Percentiles rank a stretch among this genome's conserved stretches.
These are phyloP conservation scores for Penicillium silybi DNA, from an alignment of 495 filamentous ascomycete genomes.

Conservation along the genomic window DNA sequence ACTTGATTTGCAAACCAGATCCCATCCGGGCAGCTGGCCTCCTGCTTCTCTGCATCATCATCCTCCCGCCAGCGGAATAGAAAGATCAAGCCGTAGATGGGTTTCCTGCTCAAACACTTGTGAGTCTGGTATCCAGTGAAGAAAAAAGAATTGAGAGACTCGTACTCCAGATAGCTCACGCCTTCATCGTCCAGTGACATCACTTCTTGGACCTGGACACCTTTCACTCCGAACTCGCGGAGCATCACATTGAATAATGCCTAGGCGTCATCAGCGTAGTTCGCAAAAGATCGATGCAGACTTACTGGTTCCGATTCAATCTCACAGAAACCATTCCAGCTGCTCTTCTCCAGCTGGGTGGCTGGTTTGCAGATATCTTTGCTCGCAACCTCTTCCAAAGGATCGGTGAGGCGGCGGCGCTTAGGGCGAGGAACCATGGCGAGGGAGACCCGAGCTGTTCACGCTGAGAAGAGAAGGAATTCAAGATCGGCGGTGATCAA, in stretches of 20 bases:
- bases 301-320: constrained; percentile 87
- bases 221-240: constrained; percentile 66
- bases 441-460: not conserved
- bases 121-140: not conserved
- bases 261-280: constrained; percentile 33
- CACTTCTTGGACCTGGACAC: constrained; percentile 76
- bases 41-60: constrained; percentile 53
- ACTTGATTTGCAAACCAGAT: constrained; percentile 97
- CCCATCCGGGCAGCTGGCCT: constrained; percentile 57
- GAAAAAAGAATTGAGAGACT: not conserved
- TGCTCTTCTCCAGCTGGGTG: constrained; percentile 37
- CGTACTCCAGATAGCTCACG: constrained; percentile 62
- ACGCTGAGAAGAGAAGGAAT: not conserved
- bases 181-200: constrained; percentile 66
- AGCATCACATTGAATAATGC: constrained; percentile 84
- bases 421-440: constrained; percentile 36
- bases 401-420: constrained; percentile 28
- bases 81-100: constrained; percentile 79
- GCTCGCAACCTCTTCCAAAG: constrained; percentile 4
- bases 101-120: constrained; percentile 45
- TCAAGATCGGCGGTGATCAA: not conserved
- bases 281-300: not conserved
- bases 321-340: constrained; percentile 79
- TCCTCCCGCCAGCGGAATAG: constrained; percentile 69
- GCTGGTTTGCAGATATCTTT: constrained; percentile 35